phyloP scores from a whole-genome alignment of 148 eudicot genomes.

The Vaccinium darrowii region DNA sequence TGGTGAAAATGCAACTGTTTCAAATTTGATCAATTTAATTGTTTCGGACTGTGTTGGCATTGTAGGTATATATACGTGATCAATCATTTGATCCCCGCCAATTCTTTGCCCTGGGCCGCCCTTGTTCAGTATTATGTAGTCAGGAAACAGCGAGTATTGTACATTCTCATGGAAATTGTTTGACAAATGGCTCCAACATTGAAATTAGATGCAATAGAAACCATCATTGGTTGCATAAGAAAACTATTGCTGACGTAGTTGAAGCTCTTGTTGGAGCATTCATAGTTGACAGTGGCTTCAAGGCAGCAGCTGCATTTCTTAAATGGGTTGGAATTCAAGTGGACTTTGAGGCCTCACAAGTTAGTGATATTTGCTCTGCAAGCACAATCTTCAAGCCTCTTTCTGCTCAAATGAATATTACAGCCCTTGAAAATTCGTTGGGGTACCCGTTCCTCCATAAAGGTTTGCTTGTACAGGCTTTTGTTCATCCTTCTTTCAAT shows the following conservation, averaged over 20 bases:
- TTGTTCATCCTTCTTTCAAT: constrained; percentile 89
- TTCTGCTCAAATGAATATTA: constrained; percentile 45
- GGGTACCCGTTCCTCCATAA: constrained; percentile 62
- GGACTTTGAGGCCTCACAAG: constrained; percentile 55
- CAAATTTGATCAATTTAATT: not conserved
- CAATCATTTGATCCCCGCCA: constrained; percentile 72
- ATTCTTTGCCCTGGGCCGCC: constrained; percentile 69
- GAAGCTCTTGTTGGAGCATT: constrained; percentile 93
- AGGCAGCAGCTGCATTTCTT: constrained; percentile 80
- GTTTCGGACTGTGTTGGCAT: not conserved
- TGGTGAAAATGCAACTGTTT: constrained; percentile 13
- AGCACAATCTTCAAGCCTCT: constrained; percentile 61
- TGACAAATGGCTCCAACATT: constrained; percentile 20
- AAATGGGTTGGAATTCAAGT: constrained; percentile 81
- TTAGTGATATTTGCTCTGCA: constrained; percentile 55
- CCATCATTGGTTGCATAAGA: constrained; percentile 83
- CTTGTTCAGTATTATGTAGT: constrained; percentile 64
- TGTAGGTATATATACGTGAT: constrained; percentile 88
- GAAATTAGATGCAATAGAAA: constrained; percentile 66
- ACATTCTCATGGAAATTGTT: constrained; percentile 39
- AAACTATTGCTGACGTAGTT: constrained; percentile 90
- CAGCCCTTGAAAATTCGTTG: constrained; percentile 51
- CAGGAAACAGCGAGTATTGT: constrained; percentile 43
- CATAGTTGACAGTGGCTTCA: constrained; percentile 83
- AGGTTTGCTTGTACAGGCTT: constrained; percentile 88